phyloP scores from a whole-genome alignment of 1,284 basidiomycete species.

The Microbotryomycetes sp. region DNA sequence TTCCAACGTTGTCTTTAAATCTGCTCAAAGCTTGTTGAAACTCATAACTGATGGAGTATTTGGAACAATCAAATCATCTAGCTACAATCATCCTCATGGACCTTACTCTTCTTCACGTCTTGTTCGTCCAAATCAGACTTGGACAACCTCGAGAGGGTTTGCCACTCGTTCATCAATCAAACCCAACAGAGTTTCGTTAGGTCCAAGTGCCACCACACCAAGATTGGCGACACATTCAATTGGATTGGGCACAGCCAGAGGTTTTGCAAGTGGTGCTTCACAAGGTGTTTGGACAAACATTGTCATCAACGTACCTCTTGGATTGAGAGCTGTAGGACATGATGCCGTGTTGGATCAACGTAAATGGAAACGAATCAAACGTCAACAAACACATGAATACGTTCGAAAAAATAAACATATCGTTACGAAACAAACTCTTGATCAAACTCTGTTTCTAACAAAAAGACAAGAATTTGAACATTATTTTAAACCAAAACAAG shows the following conservation, averaged over 20 bases:
- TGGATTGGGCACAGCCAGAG: slow-evolving; percentile 29
- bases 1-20: background rate
- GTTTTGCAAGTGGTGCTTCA: slow-evolving; percentile 23
- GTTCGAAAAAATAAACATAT: slow-evolving; percentile 18
- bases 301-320: slow-evolving; percentile 32
- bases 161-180: background rate
- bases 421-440: background rate
- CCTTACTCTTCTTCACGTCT: slow-evolving; percentile 11
- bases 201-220: slow-evolving; percentile 8
- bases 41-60: slow-evolving; percentile 20
- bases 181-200: slow-evolving; percentile 10
- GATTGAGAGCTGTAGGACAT: slow-evolving; percentile 28
- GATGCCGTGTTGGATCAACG: slow-evolving; percentile 21
- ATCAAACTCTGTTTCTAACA: background rate
- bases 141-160: background rate
- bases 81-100: slow-evolving; percentile 2
- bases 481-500: background rate
- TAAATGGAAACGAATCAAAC: slow-evolving; percentile 23
- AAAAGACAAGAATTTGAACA: background rate
- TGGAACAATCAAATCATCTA: slow-evolving; percentile 6
- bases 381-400: slow-evolving; percentile 13
- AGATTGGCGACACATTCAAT: slow-evolving; percentile 9
- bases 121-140: background rate
- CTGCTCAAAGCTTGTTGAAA: slow-evolving; percentile 3
- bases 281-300: slow-evolving; percentile 30